A percentile compares a stretch with the other conserved stretches of the same genome.
Evolutionary conservation across 495 filamentous ascomycete species (phyloP).

Genomic region (Penicillium tannophilum): DNA sequence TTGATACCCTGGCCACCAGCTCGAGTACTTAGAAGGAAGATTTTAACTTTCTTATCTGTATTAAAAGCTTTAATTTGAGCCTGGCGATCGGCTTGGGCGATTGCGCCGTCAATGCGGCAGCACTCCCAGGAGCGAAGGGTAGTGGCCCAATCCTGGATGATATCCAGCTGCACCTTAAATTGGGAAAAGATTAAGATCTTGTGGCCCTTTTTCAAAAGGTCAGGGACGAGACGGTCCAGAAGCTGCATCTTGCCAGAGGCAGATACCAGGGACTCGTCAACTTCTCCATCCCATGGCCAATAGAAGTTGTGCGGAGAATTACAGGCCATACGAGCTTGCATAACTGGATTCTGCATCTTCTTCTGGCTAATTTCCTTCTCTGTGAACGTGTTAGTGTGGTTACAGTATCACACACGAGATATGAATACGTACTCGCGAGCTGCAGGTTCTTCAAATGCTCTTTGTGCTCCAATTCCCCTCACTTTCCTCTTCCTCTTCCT

Average conservation of each 20-base stretch:
- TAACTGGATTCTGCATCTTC: constrained; percentile 91
- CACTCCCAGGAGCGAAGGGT: constrained; percentile 90
- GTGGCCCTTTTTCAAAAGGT: constrained; percentile 63
- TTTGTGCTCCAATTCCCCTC: constrained; percentile 61
- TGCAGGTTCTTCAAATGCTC: constrained; percentile 72
- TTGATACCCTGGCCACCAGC: constrained; percentile 95
- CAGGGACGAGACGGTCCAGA: constrained; percentile 61
- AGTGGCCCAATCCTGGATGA: constrained; percentile 85
- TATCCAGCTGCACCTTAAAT: constrained; percentile 99
- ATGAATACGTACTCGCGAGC: constrained; percentile 67
- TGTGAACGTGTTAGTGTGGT: constrained; percentile 31
- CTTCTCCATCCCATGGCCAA: constrained; percentile 71
- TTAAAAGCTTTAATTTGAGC: constrained; percentile 99
- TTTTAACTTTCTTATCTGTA: constrained; percentile 92
- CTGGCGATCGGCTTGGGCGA: constrained; percentile 86
- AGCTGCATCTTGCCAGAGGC: constrained; percentile 89
- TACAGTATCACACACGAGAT: background rate
- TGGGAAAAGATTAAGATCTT: constrained; percentile 90
- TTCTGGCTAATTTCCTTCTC: constrained; percentile 83
- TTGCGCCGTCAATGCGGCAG: constrained; percentile 88
- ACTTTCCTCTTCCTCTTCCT: constrained; percentile 56
- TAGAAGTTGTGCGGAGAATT: constrained; percentile 97
- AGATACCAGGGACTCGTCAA: constrained; percentile 80
- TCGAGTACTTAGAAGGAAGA: constrained; percentile 86
- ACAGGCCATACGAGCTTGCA: constrained; percentile 91